phyloP scores from a whole-genome alignment of 257 asterid genomes.

The Paraleonurus japonicus region DNA sequence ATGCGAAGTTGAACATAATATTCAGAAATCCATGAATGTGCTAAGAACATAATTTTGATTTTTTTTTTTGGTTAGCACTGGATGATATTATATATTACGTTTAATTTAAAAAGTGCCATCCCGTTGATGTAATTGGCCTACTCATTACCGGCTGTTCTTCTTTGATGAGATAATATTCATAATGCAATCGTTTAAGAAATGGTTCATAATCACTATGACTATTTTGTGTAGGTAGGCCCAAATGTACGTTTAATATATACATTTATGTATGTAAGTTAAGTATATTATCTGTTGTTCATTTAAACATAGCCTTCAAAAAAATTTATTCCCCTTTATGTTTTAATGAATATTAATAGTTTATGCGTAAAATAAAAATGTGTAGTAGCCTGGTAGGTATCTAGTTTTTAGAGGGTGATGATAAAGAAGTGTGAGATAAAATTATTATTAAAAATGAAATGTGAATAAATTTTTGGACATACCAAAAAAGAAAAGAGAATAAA shows the following conservation, averaged over 20 bases:
- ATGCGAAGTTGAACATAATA: neutral
- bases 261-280: neutral
- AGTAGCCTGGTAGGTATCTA: too few species aligned
- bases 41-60: neutral
- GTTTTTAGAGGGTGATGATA: too few species aligned
- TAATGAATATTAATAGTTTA: too few species aligned
- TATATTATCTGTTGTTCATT: neutral
- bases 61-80: neutral
- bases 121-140: neutral
- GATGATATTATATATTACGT: neutral
- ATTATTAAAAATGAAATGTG: too few species aligned
- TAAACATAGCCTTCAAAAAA: too few species aligned
- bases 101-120: neutral
- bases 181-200: neutral
- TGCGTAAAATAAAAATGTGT: too few species aligned
- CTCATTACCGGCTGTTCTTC: neutral
- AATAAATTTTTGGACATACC: too few species aligned
- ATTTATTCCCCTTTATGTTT: too few species aligned
- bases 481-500: too few species aligned
- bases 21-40: neutral
- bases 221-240: neutral
- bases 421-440: too few species aligned
- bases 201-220: neutral
- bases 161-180: neutral
- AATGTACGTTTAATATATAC: neutral